Conservation (phyloP, 2,329 filamentous ascomycete species). For the Hypoxylon sp. region DNA sequence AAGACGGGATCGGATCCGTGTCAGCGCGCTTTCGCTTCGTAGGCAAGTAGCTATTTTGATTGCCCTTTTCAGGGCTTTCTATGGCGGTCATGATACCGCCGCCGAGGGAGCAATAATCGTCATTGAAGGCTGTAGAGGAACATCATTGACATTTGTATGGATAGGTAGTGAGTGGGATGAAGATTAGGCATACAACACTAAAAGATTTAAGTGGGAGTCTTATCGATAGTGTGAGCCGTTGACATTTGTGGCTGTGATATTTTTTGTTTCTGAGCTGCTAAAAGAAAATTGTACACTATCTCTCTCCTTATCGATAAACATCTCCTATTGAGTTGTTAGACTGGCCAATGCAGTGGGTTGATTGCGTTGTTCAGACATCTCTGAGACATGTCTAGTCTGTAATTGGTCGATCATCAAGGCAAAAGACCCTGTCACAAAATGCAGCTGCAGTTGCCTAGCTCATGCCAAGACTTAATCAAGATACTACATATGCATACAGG, state of each 20-base stretch:
- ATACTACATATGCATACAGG: constrained; percentile 30
- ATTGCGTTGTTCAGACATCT: constrained; percentile 25
- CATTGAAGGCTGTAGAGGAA: constrained; percentile 26
- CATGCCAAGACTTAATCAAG: constrained; percentile 37
- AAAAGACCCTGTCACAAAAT: constrained; percentile 25
- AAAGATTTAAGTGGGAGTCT: constrained; percentile 12
- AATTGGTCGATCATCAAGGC: constrained; percentile 30
- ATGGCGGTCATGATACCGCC: constrained; percentile 39
- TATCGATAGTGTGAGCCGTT: constrained; percentile 30
- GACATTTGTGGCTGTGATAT: neutral
- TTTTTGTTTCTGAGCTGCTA: neutral
- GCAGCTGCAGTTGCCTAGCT: constrained; percentile 25
- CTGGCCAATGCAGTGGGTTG: neutral
- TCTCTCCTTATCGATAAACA: constrained; percentile 24
- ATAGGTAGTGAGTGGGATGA: constrained; percentile 12
- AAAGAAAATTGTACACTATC: neutral
- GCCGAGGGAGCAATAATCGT: constrained; percentile 7
- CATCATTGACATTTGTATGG: constrained; percentile 20
- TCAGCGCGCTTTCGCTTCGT: constrained; percentile 52
- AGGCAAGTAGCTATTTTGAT: constrained; percentile 2
- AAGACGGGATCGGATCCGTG: constrained; percentile 34
- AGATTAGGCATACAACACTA: constrained; percentile 6
- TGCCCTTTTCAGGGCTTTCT: constrained; percentile 16
- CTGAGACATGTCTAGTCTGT: constrained; percentile 28
- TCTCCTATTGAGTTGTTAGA: neutral